Percentiles rank a stretch among this genome's conserved stretches.
Conservation (phyloP, 352 stramenopile species). For the Globisporangium ultimum region DNA sequence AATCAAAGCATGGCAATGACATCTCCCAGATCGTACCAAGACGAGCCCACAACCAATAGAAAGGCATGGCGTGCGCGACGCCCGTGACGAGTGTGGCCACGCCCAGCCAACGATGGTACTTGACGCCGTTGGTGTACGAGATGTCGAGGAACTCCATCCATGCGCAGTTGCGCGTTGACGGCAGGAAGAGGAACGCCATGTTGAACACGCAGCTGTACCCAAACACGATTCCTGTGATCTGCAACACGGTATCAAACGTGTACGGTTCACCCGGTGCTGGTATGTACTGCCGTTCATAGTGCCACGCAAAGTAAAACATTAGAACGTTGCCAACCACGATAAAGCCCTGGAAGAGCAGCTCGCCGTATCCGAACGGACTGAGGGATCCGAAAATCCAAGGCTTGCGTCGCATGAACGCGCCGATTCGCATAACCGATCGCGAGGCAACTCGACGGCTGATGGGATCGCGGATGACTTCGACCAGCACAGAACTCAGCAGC, state of each 20-base stretch:
- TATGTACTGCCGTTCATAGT: constrained; percentile 30
- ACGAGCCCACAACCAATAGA: constrained; percentile 45
- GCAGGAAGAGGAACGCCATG: constrained; percentile 61
- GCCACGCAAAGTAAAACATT: constrained; percentile 51
- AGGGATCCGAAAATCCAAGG: constrained; percentile 17
- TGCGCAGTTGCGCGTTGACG: constrained; percentile 53
- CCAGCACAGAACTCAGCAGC: constrained; percentile 33
- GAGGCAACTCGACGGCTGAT: constrained; percentile 10
- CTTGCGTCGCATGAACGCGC: constrained; percentile 44
- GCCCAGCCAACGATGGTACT: constrained; percentile 63
- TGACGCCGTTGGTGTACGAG: constrained; percentile 56
- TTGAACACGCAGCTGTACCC: constrained; percentile 58
- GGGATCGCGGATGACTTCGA: constrained; percentile 35
- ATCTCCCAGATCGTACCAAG: constrained; percentile 30
- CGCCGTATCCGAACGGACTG: constrained; percentile 47
- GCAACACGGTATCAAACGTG: constrained; percentile 29
- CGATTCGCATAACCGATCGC: constrained; percentile 27
- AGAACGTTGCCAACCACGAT: constrained; percentile 48
- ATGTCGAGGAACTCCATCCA: constrained; percentile 70
- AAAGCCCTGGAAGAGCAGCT: constrained; percentile 50
- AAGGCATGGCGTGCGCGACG: constrained; percentile 35
- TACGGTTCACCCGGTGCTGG: constrained; percentile 24
- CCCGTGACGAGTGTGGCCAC: constrained; percentile 32
- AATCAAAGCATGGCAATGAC: constrained; percentile 55
- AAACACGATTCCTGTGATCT: constrained; percentile 39